Conservation (phyloP, 495 filamentous ascomycete genomes). For the Penicillium riverlandense region DNA sequence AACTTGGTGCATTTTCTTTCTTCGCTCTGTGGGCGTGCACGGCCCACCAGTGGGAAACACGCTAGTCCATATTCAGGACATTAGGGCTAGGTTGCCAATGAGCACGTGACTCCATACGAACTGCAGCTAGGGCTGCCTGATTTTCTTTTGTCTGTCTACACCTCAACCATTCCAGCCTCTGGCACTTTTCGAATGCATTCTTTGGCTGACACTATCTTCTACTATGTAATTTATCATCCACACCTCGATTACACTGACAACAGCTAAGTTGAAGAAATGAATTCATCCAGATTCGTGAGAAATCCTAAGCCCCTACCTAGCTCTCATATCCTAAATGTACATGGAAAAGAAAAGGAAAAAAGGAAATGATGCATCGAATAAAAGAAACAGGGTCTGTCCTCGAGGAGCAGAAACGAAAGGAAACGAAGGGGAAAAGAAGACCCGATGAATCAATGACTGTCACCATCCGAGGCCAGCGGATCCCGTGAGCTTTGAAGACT, state of each 20-base stretch:
- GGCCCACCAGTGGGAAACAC: constrained; percentile 23
- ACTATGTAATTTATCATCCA: too few species aligned
- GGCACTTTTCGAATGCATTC: too few species aligned
- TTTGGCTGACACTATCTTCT: too few species aligned
- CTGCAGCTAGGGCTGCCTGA: too few species aligned
- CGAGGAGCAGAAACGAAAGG: constrained; percentile 11
- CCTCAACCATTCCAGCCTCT: too few species aligned
- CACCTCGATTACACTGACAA: background rate
- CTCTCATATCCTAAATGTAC: constrained; percentile 16
- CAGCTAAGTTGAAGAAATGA: background rate
- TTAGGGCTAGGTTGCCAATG: constrained; percentile 3
- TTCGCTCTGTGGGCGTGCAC: constrained; percentile 34
- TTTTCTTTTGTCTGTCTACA: too few species aligned
- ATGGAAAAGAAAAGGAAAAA: constrained; percentile 5
- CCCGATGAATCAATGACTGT: background rate
- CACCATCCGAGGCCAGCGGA: constrained; percentile 15
- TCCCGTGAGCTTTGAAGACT: background rate
- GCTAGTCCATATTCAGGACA: constrained; percentile 32
- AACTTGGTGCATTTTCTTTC: constrained; percentile 33
- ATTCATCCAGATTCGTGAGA: constrained; percentile 1
- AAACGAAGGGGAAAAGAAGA: constrained; percentile 1
- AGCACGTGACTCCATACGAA: too few species aligned
- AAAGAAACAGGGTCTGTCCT: constrained; percentile 11
- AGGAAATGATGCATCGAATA: constrained; percentile 5
- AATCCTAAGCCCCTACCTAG: background rate